Evolutionary conservation across 192 early-diverging fungal species (phyloP), one percentile per base, ranked within the genome.

Genomic region (Coemansia sp.): DNA sequence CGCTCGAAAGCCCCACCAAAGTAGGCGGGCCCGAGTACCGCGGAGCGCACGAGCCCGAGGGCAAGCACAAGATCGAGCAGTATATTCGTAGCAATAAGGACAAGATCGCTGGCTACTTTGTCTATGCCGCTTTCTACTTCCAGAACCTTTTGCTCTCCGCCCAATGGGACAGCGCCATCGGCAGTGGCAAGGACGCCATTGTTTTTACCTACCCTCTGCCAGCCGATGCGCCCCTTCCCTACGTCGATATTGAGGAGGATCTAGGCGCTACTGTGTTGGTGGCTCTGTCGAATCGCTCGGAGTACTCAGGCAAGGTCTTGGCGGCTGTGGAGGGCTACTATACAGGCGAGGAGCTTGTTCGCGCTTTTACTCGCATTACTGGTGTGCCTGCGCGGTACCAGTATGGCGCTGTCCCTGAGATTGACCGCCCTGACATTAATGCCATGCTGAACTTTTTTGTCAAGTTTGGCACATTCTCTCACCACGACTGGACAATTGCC

Each of bases 101-200:
- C 58, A 40, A 62, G 57, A 73, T 79, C 56, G 14, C 42, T 9
- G 66, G 70, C 0, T 69, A 59, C 40, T 39, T 70, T 28, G 26
- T 79, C 56, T 59, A 65, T 20, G 45, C 66, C 28, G 76, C 64
- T 2, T 59, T 50, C 33, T 79, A 79, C 34, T 70, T 79, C 67
- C 67, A 73, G 20, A 79, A 79, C 48, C 73, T 59, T 40, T 46
- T 59, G 14, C 38, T 42, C 31, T 73, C 66, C 40, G 23, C 67
- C 5, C 70, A 50, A 23, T 50, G 48, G 48, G 48, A 50, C 48
- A 11, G 4, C 3, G 1, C 9, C 48, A 23, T 50, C 13, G 48
- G 48, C 4, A 50, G 23, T 26, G 48, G 48, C 48, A 50, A 50
- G 24, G 48, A 50, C 2, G 24, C 48, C 4, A 7, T 50, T 13